These are phyloP conservation scores for Selenicereus undatus DNA, from an alignment of 148 eudicot species.

Conservation along the genomic window DNA sequence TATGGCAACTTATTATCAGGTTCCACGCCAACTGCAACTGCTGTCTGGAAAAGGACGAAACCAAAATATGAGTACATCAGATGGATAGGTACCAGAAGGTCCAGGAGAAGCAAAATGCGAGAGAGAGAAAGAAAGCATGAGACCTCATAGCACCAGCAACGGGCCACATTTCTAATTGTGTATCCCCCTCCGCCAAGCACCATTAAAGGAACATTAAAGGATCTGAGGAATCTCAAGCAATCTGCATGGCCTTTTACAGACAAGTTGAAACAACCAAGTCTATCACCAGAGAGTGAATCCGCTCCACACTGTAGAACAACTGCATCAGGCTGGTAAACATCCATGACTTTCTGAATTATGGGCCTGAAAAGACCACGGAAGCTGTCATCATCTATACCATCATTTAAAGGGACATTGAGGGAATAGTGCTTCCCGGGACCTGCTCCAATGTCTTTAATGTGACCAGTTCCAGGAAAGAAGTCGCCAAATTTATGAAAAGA, in stretches of 20 bases:
- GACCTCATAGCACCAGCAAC: slow-evolving; percentile 99
- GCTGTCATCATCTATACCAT: slow-evolving; percentile 79
- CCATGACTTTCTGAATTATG: slow-evolving; percentile 80
- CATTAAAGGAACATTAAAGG: slow-evolving; percentile 93
- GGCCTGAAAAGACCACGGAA: slow-evolving; percentile 81
- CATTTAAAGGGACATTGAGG: slow-evolving; percentile 84
- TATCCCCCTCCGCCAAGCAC: slow-evolving; percentile 97
- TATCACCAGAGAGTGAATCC: slow-evolving; percentile 89
- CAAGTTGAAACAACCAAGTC: slow-evolving; percentile 89
- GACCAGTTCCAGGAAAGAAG: slow-evolving; percentile 94
- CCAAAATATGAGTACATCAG: background rate
- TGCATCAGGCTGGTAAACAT: slow-evolving; percentile 86
- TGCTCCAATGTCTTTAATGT: slow-evolving; percentile 74
- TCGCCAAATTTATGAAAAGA: slow-evolving; percentile 95
- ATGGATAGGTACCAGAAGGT: background rate
- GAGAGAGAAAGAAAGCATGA: slow-evolving; percentile 9
- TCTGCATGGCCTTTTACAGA: slow-evolving; percentile 96
- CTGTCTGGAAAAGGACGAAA: slow-evolving; percentile 52
- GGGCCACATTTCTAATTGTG: slow-evolving; percentile 88
- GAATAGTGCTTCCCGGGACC: slow-evolving; percentile 75
- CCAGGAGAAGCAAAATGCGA: background rate
- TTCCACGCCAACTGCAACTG: slow-evolving; percentile 90
- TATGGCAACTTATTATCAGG: slow-evolving; percentile 87
- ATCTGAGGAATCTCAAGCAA: slow-evolving; percentile 78
- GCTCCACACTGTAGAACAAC: slow-evolving; percentile 98